Conservation (phyloP, 768 basidiomycete genomes). For the Gymnopilus dilepis region DNA sequence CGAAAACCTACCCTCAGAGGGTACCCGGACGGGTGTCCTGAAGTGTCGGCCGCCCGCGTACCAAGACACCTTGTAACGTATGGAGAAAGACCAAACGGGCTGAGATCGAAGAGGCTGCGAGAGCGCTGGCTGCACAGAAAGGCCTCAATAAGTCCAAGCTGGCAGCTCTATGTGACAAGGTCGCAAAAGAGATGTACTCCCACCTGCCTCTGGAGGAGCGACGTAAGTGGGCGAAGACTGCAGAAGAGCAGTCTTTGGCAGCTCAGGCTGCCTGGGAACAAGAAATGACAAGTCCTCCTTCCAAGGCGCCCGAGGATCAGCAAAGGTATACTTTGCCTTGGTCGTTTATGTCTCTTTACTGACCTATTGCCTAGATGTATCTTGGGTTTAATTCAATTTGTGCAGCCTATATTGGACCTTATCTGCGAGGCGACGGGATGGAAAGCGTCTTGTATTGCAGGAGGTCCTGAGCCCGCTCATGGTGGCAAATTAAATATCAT, state of each 20-base stretch:
- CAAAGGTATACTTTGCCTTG: constrained; percentile 16
- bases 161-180: neutral
- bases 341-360: neutral
- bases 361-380: constrained; percentile 3
- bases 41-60: constrained; percentile 3
- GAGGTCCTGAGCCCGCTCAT: constrained; percentile 19
- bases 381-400: constrained; percentile 6
- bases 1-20: too few species aligned
- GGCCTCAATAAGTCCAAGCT: neutral
- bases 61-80: neutral
- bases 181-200: constrained; percentile 11
- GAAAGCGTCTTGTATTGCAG: constrained; percentile 15
- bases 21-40: too few species aligned
- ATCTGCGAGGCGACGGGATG: constrained; percentile 15
- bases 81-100: constrained; percentile 5
- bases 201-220: constrained; percentile 2
- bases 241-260: neutral
- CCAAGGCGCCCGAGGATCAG: constrained; percentile 9
- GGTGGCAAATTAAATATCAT: constrained; percentile 15
- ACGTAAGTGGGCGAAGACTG: neutral
- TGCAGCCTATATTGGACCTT: constrained; percentile 17
- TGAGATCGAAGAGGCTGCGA: constrained; percentile 3
- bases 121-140: neutral
- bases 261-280: constrained; percentile 2
- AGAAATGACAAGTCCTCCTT: neutral